Base-by-base conservation (phyloP, 2,329 filamentous ascomycete species). In the Tolypocladium amazonense region DNA sequence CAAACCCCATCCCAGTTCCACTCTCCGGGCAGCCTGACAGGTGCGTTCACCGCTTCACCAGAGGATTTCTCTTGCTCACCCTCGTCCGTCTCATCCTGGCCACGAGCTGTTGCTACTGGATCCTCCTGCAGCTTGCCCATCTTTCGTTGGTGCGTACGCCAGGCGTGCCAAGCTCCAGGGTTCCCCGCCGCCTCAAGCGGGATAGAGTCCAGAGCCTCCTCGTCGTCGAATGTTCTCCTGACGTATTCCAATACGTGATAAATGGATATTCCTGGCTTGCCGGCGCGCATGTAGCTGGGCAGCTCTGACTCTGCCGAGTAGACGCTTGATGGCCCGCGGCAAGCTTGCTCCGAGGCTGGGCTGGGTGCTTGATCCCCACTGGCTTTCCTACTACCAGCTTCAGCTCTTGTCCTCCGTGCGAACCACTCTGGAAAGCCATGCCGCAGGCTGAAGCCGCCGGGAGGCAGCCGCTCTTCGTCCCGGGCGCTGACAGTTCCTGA, bases 1-100 rank as follows among this genome's bases (percentile, higher is more conserved):
- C 93, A 99, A 0, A 97, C 93, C 0, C 93, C 92, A 68, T 96
- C 91, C 93, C 93, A 97, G 70, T 96, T 96, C 93, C 93, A 97
- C 67, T 96, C 88, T 8, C 88, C 89, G 0, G 91, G 91, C 37
- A 60, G 60, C 41, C 65, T 52, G 15, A 62, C 55, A 1, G 55
- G 57, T 53, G 47, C 45, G 33, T 62, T 66, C 1, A 64, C 27
- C 18, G 38, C 47, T 25, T 56, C 43, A 25, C 35, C 41, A 30
- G 57, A 4, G 41, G 4, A 30, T 23, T 58, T 35, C 35, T 15
- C 54, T 14, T 35, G 15, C 25, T 43, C 56, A 50, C 4, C 38
- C 33, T 41, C 39, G 25, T 38, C 9, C 25, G 38, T 35, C 15
- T 57, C 38, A 25, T 57, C 56, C 25, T 56, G 20, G 56, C 56